Conservation (phyloP, 202 grass and related monocot genomes). For the Setaria italica region DNA sequence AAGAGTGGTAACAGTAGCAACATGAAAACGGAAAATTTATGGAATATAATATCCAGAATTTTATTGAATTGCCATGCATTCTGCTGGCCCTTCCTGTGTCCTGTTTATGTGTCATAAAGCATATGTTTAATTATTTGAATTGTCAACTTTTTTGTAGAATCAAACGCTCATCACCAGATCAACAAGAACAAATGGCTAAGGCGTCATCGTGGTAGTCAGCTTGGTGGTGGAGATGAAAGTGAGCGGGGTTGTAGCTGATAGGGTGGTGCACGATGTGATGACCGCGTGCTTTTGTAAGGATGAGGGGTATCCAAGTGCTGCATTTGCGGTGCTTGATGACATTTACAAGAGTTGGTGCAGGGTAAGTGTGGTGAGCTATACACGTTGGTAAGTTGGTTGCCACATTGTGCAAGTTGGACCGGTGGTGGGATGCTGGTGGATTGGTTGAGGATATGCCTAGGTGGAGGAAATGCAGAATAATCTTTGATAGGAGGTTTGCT, state of each 20-base stretch:
- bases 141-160: background rate
- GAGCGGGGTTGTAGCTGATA: conserved; percentile 27
- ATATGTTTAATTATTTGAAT: background rate
- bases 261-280: conserved; percentile 58
- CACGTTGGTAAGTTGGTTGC: conserved; percentile 59
- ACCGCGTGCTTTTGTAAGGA: conserved; percentile 62
- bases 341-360: conserved; percentile 59
- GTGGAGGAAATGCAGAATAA: conserved; percentile 53
- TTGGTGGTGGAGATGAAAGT: conserved; percentile 71
- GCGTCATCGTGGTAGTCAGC: conserved; percentile 21
- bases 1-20: background rate
- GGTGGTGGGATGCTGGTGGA: conserved; percentile 55
- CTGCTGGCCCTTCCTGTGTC: background rate
- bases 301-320: conserved; percentile 49
- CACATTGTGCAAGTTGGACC: conserved; percentile 56
- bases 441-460: conserved; percentile 83
- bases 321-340: conserved; percentile 61
- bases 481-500: conserved; percentile 67
- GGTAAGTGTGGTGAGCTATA: conserved; percentile 63
- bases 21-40: background rate
- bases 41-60: too few relatives aligned
- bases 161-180: background rate
- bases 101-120: background rate
- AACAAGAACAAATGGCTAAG: background rate
- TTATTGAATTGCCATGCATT: background rate